A percentile compares a stretch with the other conserved stretches of the same genome.
phyloP scores from a whole-genome alignment of 1,284 basidiomycete genomes.

The Ustilago hordei region DNA sequence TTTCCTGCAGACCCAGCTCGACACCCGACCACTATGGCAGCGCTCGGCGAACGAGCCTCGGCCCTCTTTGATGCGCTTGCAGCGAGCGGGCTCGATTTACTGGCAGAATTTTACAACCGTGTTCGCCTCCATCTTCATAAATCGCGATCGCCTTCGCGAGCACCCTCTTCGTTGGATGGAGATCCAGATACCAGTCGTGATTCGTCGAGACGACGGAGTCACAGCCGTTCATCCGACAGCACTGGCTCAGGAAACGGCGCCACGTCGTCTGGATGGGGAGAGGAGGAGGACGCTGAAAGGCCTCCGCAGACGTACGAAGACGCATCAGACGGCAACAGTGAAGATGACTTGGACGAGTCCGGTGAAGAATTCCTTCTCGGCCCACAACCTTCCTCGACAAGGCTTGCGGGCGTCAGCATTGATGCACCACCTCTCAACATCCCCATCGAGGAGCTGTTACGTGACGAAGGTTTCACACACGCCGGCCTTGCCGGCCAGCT shows the following conservation, averaged over 20 bases:
- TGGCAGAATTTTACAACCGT: constrained; percentile 28
- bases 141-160: neutral
- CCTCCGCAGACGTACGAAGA: constrained; percentile 1
- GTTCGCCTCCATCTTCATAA: constrained; percentile 11
- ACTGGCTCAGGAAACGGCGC: constrained; percentile 3
- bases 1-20: constrained; percentile 7
- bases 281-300: constrained; percentile 1
- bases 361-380: neutral
- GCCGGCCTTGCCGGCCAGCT: constrained; percentile 9
- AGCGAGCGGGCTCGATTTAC: constrained; percentile 22
- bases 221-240: constrained; percentile 17
- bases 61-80: constrained; percentile 12
- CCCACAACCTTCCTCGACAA: neutral
- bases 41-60: constrained; percentile 1
- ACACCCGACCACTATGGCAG: neutral
- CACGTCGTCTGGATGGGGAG: constrained; percentile 5
- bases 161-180: constrained; percentile 1
- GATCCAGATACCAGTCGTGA: constrained; percentile 35
- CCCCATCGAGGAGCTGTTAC: constrained; percentile 48
- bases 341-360: constrained; percentile 15
- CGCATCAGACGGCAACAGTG: neutral
- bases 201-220: constrained; percentile 20
- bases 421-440: constrained; percentile 43
- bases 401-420: neutral
- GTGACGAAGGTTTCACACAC: constrained; percentile 27